Evolutionary conservation across 2,329 filamentous ascomycete species (phyloP), one percentile per base, ranked within the genome.

Genomic region (Coleophoma crateriformis): DNA sequence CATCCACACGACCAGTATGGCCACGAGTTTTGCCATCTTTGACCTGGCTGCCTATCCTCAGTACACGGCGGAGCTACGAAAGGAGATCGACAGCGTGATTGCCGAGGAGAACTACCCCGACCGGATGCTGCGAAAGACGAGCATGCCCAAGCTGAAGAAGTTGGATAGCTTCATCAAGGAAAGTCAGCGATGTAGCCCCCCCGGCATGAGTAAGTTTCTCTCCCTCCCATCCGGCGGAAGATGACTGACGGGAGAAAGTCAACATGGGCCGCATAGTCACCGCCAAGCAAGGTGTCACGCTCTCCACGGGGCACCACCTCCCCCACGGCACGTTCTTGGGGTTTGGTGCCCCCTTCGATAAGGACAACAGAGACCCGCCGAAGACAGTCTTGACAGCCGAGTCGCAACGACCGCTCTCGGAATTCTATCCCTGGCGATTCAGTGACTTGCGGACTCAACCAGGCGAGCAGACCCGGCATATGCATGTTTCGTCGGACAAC

Each of bases 261-360:
- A 38, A 19, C 17, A 32, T 49, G 40, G 15, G 11, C 8, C 48
- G 48, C 17, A n/a, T 34, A n/a, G 48, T 50, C 2, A 35, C 33
- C 6, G 45, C 35, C 8, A 41, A 35, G 15, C 7, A 42, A 6
- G 48, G 48, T 2, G 69, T 81, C 55, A 71, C 70, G 3, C 72
- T 81, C 3, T 78, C 77, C 42, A 77, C 76, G 61, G 78, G 77
- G n/a, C 75, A 78, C 47, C 66, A 71, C 53, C 60, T 69, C 11
- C 66, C 67, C 1, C 46, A 62, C 0, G 67, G 67, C 40, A 58
- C 59, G 22, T 35, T 51, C 8, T 56, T 68, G 47, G 63, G 66
- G 7, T 51, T 51, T 20, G 20, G 19, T 10, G 22, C 37, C 7
- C 34, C 48, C 8, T 44, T 34, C 32, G 22, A 27, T 41, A 17